Base-by-base conservation (phyloP, 2,329 filamentous ascomycete genomes). In the Fonsecaea monophora region DNA sequence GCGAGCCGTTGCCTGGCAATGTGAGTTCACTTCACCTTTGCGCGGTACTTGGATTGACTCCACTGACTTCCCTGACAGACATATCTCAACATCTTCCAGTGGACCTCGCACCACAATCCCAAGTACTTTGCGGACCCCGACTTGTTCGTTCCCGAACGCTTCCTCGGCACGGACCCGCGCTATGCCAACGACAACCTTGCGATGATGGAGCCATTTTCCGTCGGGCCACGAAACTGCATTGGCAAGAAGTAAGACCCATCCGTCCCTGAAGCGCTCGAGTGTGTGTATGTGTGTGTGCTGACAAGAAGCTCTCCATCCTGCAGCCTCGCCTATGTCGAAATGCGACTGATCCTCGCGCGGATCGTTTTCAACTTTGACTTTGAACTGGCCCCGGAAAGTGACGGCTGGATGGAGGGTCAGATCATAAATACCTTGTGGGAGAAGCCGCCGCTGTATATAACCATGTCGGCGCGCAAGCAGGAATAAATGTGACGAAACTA, bases 1-100 rank as follows among this genome's bases (percentile, higher is more conserved):
- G 56, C 12, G 12, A 32, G 7, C 48, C 10, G 2, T 18, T 59
- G 4, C 56, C 56, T 1, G 38, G 40, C 12, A 50, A 65, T 74
- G n/a, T 68, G 68, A 53, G 70, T 72, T 15, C 30, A 65, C 42
- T 71, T 58, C 45, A 34, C 73, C 90, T 66, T 92, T 92, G 0
- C 90, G 6, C 30, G 30, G 30, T 32, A 32, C 30, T 32, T 32
- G 3, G 30, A 5, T 32, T 32, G 6, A 32, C 30, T 30, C 30
- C 6, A 32, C 6, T 32, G 30, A 32, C 30, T 32, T 32, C 30
- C 30, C 4, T 6, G 30, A 32, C 4, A 32, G 30, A 32, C 30
- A 32, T 32, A 32, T 32, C 30, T 90, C 4, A 90, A 87, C 74
- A 91, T 87, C 59, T 86, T 90, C 0, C 93, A 90, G 90, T 86